Percentiles rank a stretch among this genome's conserved stretches.
Conservation (phyloP, 805 yeast genomes). For the Monosporozyma aerobia region DNA sequence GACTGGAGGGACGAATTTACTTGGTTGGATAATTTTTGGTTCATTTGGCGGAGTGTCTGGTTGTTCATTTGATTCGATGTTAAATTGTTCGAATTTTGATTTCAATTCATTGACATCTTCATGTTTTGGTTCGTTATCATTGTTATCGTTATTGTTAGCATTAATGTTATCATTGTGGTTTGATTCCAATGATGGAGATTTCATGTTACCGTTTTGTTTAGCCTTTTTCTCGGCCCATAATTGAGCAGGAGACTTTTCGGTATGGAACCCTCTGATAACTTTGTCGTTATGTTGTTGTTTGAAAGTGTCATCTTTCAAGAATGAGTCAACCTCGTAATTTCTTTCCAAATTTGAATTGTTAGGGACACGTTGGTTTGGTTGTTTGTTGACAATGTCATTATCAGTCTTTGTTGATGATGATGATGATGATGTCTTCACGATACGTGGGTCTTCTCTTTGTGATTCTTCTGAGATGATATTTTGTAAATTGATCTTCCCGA, state of each 20-base stretch:
- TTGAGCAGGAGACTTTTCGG: conserved; percentile 90
- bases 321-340: conserved; percentile 30
- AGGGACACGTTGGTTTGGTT: conserved; percentile 28
- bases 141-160: conserved; percentile 4
- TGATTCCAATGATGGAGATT: neutral
- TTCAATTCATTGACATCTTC: conserved; percentile 28
- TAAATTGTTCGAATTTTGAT: conserved; percentile 31
- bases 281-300: conserved; percentile 25
- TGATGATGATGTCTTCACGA: neutral
- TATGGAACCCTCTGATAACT: conserved; percentile 50
- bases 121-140: conserved; percentile 13
- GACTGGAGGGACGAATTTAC: conserved; percentile 13
- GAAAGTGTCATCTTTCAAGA: conserved; percentile 11
- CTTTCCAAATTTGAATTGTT: conserved; percentile 29
- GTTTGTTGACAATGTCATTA: conserved; percentile 6
- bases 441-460: conserved; percentile 36
- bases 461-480: conserved; percentile 37
- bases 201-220: neutral
- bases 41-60: conserved; percentile 16
- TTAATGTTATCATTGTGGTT: conserved; percentile 19
- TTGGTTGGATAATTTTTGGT: conserved; percentile 25
- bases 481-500: conserved; percentile 49
- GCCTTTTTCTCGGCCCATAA: conserved; percentile 90
- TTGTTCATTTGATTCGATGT: conserved; percentile 17
- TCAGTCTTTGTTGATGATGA: too few species aligned